Evolutionary conservation across 371 early-diverging fungal genomes (phyloP), one percentile per base, ranked within the genome.

Genomic region (Mortierella sp.): DNA sequence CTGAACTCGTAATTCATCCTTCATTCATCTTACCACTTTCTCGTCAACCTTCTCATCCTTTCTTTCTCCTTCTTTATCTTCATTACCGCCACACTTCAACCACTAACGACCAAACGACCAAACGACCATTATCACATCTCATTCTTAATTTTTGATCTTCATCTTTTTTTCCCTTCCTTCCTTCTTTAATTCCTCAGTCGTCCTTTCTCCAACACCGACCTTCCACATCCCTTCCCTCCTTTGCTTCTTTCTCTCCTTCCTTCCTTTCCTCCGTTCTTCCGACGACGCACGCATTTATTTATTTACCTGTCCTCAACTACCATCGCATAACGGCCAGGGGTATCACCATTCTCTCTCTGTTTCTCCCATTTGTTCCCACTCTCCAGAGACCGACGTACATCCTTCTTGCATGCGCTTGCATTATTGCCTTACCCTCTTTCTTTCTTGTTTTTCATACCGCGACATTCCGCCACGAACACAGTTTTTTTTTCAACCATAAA

Each of bases 261-360:
- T 26, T 26, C 24, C 28, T 28, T 14, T 11, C 31, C 10, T 31
- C 34, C 13, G 31, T 60, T 31, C 63, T 9, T 14, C 1, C 50
- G 8, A 8, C 42, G 5, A 38, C 42, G 1, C 42, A 60, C 63
- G 19, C 63, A 28, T 31, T 11, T 60, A 60, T 31, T 3, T 60
- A 14, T 16, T 48, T 38, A 38, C 42, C 5, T 48, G 48, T 48
- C n/a, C n/a, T n/a, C 38, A 38, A 34, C 21, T 65, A 38, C 65
- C 65, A 65, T 38, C 60, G 19, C 38, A 21, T 65, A 65, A 65
- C 65, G 65, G 65, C 38, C 38, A 65, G 65, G 65, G 65, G 65
- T 65, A 38, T 21, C 24, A 0, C 65, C 16, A 16, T 65, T 19
- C 8, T 31, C 19, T 31, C 14, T 60, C 6, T 14, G 5, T 26